Evolutionary conservation across 2,329 filamentous ascomycete genomes (phyloP), one percentile per base, ranked within the genome.

Genomic region (Scedosporium apiospermum): DNA sequence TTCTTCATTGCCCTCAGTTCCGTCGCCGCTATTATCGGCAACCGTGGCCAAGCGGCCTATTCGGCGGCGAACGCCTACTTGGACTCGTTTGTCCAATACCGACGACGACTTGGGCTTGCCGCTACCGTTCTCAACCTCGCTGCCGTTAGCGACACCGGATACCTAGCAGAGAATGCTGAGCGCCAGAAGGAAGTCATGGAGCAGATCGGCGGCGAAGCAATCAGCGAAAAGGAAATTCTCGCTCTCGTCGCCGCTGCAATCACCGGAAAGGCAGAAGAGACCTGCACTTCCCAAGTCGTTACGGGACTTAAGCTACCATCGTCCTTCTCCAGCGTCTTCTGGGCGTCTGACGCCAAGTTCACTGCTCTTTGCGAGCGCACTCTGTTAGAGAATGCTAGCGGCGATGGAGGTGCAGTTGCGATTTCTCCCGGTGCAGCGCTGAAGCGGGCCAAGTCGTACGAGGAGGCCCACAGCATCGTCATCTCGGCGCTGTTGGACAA

Each of bases 1-100:
- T 77, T 79, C 64, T 75, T 78, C 66, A 63, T 78, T 51, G 38
- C 60, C n/a, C 61, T 65, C 16, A 62, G 60, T 38, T 77, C 75
- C 14, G 75, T 74, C 0, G 74, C 75, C 4, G 72, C 76, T 38
- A 72, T 77, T 65, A 72, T 84, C 58, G 84, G 84, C 38, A 84
- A 80, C 65, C 78, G 80, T 4, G 81, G 82, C 0, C 84, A 86
- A 64, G 78, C 81, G 14, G 84, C 84, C 69, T 86, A 86, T 65
- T 79, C 81, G 2, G 81, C 82, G 0, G 82, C 80, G 4, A 83
- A 83, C 66, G 73, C 72, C 58, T 82, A 80, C 66, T 74, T 80
- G 59, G 80, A 83, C 60, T 76, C 79, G 0, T 72, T 83, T 21
- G 79, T 80, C 0, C 69, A 69, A 5, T 70, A 73, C 61, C 68